Evolutionary conservation across 1,284 basidiomycete genomes (phyloP), one percentile per base, ranked within the genome.

Genomic region (Leucoagaricus sp.): DNA sequence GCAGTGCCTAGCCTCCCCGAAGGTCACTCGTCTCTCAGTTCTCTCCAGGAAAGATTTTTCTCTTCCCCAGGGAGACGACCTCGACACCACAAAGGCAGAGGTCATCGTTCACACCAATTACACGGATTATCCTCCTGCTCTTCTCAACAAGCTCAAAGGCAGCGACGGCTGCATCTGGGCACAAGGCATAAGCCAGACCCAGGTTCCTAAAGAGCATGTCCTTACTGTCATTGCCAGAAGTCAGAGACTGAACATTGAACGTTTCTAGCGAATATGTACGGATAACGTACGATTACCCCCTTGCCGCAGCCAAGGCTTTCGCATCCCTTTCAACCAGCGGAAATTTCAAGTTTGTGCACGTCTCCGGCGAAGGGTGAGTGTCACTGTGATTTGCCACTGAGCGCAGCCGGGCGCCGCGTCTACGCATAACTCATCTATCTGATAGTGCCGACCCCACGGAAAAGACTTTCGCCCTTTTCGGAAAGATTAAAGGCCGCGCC

Each of bases 111-210:
- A 71, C 49, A 40, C 57, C 5, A 63, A 71, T 54, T 65, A 58
- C 38, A 52, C 33, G 13, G 45, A 48, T 26, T 58, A 58, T 33
- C 65, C 68, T 1, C 50, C 60, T 4, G 12, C 33, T 8, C 41
- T 70, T 12, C 53, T 65, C 13, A 58, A 65, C 2, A 53, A 61
- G 17, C 61, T 72, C 34, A 59, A 64, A 33, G 69, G 63, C 17
- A 64, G 66, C 4, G 61, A 67, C 15, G 68, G 58, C 2, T 67
- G 64, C 47, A 60, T 70, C 12, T 71, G 70, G 69, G 69, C 66
- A 0, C 65, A 68, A 33, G 69, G 69, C 1, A 62, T 64, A 25
- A 64, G 62, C 33, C 65, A 68, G 44, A 65, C 59, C 15, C 50
- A 60, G 19, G 62, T 65, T 3, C 60, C 60, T 21, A 63, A 65